phyloP scores from a whole-genome alignment of 768 basidiomycete genomes.

The Roridomyces roridus region DNA sequence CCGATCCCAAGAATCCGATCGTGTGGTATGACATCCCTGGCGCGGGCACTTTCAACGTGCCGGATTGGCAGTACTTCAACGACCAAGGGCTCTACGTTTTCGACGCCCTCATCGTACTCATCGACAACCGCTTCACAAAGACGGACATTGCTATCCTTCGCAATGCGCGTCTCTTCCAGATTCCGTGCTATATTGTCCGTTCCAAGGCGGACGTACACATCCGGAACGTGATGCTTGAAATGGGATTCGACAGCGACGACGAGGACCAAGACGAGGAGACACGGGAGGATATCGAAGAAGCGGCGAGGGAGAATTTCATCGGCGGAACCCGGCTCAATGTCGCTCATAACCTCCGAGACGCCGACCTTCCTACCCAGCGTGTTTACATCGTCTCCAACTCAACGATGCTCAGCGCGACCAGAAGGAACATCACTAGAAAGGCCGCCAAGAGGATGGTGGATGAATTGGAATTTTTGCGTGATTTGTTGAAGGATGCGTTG shows the following conservation, averaged over 20 bases:
- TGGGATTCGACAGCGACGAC: not conserved
- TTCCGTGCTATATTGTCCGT: slow-evolving; percentile 41
- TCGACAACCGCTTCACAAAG: slow-evolving; percentile 38
- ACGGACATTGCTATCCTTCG: slow-evolving; percentile 39
- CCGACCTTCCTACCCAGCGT: not conserved
- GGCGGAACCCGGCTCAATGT: not conserved
- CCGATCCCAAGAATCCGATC: slow-evolving; percentile 22
- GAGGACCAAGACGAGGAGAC: not conserved
- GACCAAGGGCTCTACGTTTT: slow-evolving; percentile 41
- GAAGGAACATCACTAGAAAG: too few relatives aligned
- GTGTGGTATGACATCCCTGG: slow-evolving; percentile 43
- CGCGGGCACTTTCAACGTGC: slow-evolving; percentile 35
- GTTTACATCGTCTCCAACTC: not conserved
- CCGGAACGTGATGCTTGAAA: not conserved
- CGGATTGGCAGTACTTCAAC: slow-evolving; percentile 45
- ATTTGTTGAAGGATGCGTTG: too few relatives aligned
- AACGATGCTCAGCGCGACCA: too few relatives aligned
- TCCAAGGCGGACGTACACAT: slow-evolving; percentile 37
- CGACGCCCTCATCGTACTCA: slow-evolving; percentile 37
- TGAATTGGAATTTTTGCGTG: too few relatives aligned
- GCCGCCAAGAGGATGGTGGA: too few relatives aligned
- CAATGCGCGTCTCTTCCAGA: slow-evolving; percentile 34
- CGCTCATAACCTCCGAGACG: not conserved
- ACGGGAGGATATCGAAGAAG: not conserved
- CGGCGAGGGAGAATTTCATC: not conserved